phyloP scores from a whole-genome alignment of 129 eudicot species.

The Helianthus tuberosus region DNA sequence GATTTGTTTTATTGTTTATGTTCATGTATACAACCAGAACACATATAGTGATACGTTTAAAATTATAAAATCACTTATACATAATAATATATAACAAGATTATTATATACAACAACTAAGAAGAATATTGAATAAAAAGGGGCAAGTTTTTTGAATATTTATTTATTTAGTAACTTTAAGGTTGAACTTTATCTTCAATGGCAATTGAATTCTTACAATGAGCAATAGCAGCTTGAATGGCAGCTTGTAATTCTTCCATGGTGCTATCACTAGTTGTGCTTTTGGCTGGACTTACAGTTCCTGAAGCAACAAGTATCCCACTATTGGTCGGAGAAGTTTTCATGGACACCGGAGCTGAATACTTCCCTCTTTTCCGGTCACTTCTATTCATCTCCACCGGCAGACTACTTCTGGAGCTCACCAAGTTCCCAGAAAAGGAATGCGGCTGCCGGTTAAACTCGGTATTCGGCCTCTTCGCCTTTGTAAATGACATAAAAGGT shows the following conservation, averaged over 20 bases:
- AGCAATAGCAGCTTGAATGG: conserved; percentile 97
- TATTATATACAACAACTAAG: conserved; percentile 27
- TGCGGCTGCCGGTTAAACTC: conserved; percentile 40
- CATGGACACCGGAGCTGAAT: conserved; percentile 86
- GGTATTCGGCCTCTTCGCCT: conserved; percentile 28
- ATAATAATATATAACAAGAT: conserved; percentile 16
- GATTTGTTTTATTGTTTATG: conserved; percentile 14
- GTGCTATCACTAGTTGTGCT: conserved; percentile 66
- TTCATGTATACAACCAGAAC: conserved; percentile 25
- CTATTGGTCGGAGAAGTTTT: conserved; percentile 80
- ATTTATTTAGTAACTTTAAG: conserved; percentile 16
- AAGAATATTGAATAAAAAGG: conserved; percentile 21
- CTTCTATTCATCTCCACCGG: conserved; percentile 40
- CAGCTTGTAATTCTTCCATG: conserved; percentile 93
- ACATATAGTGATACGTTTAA: conserved; percentile 9
- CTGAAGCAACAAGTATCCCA: conserved; percentile 59
- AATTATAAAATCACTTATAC: conserved; percentile 25
- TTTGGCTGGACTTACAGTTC: conserved; percentile 36
- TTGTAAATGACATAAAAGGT: conserved; percentile 58
- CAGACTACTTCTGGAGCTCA: conserved; percentile 40
- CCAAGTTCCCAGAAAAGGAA: conserved; percentile 60
- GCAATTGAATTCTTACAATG: conserved; percentile 91
- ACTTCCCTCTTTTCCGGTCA: conserved; percentile 60
- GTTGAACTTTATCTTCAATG: conserved; percentile 50
- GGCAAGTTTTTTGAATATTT: conserved; percentile 9